These are phyloP conservation scores for Dioscorea alata DNA, from an alignment of 106 monocot species.

Conservation along the genomic window DNA sequence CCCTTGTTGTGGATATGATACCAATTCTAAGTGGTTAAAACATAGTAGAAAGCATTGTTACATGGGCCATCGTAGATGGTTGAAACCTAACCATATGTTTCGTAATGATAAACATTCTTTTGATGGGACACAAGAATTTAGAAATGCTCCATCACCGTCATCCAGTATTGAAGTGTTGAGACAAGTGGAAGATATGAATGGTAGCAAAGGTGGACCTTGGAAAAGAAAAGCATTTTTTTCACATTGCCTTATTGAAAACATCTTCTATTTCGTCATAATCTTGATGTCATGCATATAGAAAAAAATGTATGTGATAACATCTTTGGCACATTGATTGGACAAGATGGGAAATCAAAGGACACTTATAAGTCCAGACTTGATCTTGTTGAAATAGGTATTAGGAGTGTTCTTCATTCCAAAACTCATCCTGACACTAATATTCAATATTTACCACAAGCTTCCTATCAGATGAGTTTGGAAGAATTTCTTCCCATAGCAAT, in stretches of 20 bases:
- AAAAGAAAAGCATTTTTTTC: constrained; percentile 1
- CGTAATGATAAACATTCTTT: constrained; percentile 2
- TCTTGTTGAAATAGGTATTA: background rate
- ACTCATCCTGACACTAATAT: background rate
- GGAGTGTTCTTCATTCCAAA: background rate
- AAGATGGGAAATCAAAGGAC: constrained; percentile 1
- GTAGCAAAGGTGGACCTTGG: background rate
- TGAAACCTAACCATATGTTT: too few species aligned
- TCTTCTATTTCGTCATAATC: background rate
- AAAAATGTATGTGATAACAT: background rate
- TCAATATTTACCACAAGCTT: background rate
- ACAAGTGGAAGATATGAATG: background rate
- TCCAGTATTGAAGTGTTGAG: background rate
- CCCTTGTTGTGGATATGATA: constrained; percentile 4
- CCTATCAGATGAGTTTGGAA: background rate
- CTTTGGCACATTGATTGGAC: background rate
- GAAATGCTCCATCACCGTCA: background rate
- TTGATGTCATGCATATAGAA: background rate
- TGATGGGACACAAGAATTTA: constrained; percentile 2
- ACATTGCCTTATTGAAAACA: background rate
- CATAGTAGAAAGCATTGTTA: constrained; percentile 17
- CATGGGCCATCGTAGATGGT: constrained; percentile 19
- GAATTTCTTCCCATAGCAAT: background rate
- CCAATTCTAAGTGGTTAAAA: background rate
- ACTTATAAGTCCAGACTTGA: background rate